Evolutionary conservation across 805 yeast species (phyloP).

Genomic region (Nadsonia fulvescens): DNA sequence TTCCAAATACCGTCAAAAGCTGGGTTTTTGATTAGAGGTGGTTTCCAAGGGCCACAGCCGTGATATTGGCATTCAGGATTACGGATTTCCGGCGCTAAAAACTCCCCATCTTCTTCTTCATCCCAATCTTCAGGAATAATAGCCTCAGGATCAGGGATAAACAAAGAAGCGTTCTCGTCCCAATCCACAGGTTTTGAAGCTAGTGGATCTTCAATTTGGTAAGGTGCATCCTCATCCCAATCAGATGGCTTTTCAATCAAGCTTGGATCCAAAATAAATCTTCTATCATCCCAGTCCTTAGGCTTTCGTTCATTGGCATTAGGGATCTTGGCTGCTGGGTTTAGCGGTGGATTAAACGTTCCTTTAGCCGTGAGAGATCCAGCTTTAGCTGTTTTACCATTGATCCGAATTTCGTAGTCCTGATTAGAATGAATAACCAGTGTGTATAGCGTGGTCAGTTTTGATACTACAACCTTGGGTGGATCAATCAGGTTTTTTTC

Average conservation of each 20-base stretch:
- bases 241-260: constrained; percentile 53
- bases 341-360: constrained; percentile 41
- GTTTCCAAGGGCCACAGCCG: constrained; percentile 64
- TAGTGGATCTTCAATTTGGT: constrained; percentile 44
- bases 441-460: constrained; percentile 49
- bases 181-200: constrained; percentile 59
- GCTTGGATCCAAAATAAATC: constrained; percentile 47
- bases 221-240: constrained; percentile 62
- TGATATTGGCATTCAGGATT: constrained; percentile 77
- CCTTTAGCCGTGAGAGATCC: constrained; percentile 46
- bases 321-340: constrained; percentile 45
- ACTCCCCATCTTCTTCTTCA: constrained; percentile 75
- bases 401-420: constrained; percentile 61
- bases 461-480: constrained; percentile 43
- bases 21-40: constrained; percentile 51
- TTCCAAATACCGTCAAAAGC: constrained; percentile 64
- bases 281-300: constrained; percentile 62
- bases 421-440: constrained; percentile 46
- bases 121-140: constrained; percentile 68
- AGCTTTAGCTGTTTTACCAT: constrained; percentile 54
- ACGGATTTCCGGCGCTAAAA: constrained; percentile 49
- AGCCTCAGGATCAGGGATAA: constrained; percentile 50
- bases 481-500: constrained; percentile 53
- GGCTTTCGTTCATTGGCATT: constrained; percentile 48
- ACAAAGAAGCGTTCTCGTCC: constrained; percentile 45